These are phyloP conservation scores for Colletotrichum viniferum DNA, from an alignment of 2,329 filamentous ascomycete species.

Conservation along the genomic window DNA sequence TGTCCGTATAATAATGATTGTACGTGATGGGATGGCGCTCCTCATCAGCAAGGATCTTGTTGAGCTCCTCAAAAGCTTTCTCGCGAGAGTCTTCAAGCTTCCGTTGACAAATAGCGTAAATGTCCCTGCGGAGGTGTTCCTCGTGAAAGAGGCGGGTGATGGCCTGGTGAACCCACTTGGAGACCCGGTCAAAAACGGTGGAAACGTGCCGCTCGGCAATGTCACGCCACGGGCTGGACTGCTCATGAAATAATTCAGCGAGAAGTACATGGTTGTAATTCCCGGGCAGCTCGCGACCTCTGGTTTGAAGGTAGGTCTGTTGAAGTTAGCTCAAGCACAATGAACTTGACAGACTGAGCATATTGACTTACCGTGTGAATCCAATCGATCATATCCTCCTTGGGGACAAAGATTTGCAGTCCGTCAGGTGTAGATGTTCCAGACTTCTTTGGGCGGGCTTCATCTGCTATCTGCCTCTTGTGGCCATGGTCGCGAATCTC, in stretches of 20 bases:
- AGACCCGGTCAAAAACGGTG: neutral
- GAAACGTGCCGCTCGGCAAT: neutral
- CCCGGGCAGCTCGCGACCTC: slow-evolving; percentile 58
- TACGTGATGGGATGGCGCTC: slow-evolving; percentile 58
- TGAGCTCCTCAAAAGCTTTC: neutral
- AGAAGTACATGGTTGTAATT: slow-evolving; percentile 66
- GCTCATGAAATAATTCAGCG: slow-evolving; percentile 62
- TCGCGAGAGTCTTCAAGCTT: neutral
- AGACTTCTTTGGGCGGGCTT: fast-evolving
- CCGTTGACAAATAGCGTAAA: neutral
- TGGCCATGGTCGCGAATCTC: slow-evolving; percentile 47
- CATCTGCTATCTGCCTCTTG: slow-evolving; percentile 34
- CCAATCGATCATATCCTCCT: neutral
- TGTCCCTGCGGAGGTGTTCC: neutral
- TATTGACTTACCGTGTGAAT: slow-evolving; percentile 18
- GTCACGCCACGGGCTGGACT: slow-evolving; percentile 56
- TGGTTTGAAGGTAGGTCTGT: neutral
- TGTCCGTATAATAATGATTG: slow-evolving; percentile 49
- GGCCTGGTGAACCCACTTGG: neutral
- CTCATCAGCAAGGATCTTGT: neutral
- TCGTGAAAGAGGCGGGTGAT: neutral
- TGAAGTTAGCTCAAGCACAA: fast-evolving
- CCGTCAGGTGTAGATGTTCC: neutral
- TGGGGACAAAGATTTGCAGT: slow-evolving; percentile 17
- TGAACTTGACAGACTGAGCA: neutral